These are phyloP conservation scores for Cyphellophora attinorum DNA, from an alignment of 2,329 filamentous ascomycete species.

Conservation along the genomic window DNA sequence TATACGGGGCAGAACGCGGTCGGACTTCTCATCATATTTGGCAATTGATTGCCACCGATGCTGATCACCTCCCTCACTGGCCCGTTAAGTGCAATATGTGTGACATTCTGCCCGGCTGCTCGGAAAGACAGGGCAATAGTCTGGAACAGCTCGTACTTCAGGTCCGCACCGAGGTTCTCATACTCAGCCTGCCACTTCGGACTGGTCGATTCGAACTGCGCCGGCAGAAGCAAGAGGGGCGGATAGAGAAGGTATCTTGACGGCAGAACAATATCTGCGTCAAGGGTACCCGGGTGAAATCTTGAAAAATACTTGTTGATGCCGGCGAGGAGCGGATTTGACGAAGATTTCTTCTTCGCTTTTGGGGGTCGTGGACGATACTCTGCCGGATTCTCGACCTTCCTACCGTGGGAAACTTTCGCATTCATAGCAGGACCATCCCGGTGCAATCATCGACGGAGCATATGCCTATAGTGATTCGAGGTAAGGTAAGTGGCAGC, in stretches of 20 bases:
- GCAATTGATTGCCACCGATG: constrained; percentile 15
- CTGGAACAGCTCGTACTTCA: constrained; percentile 30
- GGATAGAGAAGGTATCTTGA: constrained; percentile 47
- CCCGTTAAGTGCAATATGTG: constrained; percentile 50
- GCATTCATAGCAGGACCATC: too few species aligned
- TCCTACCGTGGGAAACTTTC: too few species aligned
- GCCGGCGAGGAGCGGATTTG: constrained; percentile 23
- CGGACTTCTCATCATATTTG: constrained; percentile 68
- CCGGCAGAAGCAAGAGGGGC: constrained; percentile 47
- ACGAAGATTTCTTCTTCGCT: background rate
- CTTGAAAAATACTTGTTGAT: constrained; percentile 23
- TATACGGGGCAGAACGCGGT: constrained; percentile 58
- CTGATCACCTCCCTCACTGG: constrained; percentile 33
- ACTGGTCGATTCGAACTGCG: constrained; percentile 32
- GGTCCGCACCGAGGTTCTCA: constrained; percentile 17
- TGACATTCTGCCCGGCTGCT: constrained; percentile 25
- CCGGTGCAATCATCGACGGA: too few species aligned
- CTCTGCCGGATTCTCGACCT: too few species aligned
- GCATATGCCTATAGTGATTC: too few species aligned
- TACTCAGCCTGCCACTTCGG: constrained; percentile 22
- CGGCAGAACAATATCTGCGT: constrained; percentile 20
- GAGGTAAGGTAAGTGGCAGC: too few species aligned
- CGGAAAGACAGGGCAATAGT: constrained; percentile 32
- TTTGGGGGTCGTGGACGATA: background rate
- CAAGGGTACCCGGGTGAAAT: background rate